Percentiles rank a stretch among this genome's conserved stretches.
phyloP scores from a whole-genome alignment of 1,284 basidiomycete genomes.

The Heterobasidion parviporum region DNA sequence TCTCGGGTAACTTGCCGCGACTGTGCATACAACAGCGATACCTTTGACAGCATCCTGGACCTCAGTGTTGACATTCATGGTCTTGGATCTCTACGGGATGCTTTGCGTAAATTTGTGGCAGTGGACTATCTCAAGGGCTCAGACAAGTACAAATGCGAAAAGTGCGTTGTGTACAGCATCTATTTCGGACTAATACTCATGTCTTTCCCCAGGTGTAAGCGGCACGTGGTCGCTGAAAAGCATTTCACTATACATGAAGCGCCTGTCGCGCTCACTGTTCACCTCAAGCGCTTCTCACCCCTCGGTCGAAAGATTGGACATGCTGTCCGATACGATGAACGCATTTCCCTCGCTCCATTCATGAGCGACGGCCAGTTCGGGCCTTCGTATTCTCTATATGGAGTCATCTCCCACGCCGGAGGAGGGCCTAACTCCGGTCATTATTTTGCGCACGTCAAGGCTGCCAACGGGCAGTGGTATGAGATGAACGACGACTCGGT shows the following conservation, averaged over 20 bases:
- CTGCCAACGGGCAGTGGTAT: constrained; percentile 70
- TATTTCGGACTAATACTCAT: constrained; percentile 3
- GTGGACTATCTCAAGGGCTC: constrained; percentile 81
- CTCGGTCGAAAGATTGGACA: constrained; percentile 83
- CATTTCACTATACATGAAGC: constrained; percentile 83
- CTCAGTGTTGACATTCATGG: constrained; percentile 83
- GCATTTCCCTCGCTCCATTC: constrained; percentile 67
- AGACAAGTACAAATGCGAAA: constrained; percentile 98
- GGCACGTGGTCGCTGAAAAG: constrained; percentile 81
- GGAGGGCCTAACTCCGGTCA: constrained; percentile 92
- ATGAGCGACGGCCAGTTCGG: constrained; percentile 79
- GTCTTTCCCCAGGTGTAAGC: constrained; percentile 65
- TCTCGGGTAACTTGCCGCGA: constrained; percentile 88
- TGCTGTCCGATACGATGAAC: constrained; percentile 72
- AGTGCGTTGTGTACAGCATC: constrained; percentile 44
- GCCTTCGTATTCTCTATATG: constrained; percentile 84
- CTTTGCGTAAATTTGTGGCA: constrained; percentile 77
- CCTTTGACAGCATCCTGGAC: constrained; percentile 93
- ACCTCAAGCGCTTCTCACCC: constrained; percentile 92
- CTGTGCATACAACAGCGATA: constrained; percentile 89
- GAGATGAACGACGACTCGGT: constrained; percentile 93
- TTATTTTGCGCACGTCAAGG: constrained; percentile 86
- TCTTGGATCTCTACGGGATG: constrained; percentile 59
- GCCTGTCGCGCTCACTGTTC: constrained; percentile 90
- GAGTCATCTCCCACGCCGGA: constrained; percentile 90